These are phyloP conservation scores for Chloropicon primus DNA, from an alignment of 139 green algal species.

Conservation along the genomic window DNA sequence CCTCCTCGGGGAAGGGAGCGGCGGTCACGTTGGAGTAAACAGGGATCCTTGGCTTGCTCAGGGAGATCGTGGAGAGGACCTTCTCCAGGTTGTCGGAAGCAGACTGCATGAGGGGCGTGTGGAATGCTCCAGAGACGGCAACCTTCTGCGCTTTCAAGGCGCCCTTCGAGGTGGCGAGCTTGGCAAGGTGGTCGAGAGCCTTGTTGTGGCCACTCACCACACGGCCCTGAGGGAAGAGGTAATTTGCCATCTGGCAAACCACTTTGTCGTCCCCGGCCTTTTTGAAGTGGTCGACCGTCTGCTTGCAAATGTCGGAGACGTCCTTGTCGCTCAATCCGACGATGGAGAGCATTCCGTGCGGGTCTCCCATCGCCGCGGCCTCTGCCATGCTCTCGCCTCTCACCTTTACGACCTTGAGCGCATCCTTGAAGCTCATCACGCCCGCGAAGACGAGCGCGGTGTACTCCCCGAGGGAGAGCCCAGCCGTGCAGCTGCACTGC, in stretches of 20 bases:
- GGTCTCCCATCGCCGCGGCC: constrained; percentile 35
- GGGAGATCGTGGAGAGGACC: constrained; percentile 41
- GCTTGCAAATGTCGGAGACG: constrained; percentile 32
- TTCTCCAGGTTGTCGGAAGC: constrained; percentile 25
- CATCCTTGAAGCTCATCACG: constrained; percentile 75
- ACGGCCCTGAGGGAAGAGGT: constrained; percentile 66
- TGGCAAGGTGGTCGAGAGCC: constrained; percentile 41
- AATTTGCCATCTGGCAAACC: constrained; percentile 76
- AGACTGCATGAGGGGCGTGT: constrained; percentile 24
- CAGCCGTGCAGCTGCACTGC: constrained; percentile 34
- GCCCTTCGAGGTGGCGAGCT: constrained; percentile 38
- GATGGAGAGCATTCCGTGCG: constrained; percentile 80
- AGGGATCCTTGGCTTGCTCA: constrained; percentile 54
- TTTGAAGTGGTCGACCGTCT: neutral
- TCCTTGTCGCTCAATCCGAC: constrained; percentile 64
- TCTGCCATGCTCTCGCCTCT: constrained; percentile 67
- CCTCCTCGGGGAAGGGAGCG: constrained; percentile 32
- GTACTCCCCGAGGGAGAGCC: constrained; percentile 84
- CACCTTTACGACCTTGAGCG: constrained; percentile 73
- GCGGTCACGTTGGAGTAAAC: constrained; percentile 83
- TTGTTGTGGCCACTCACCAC: constrained; percentile 4
- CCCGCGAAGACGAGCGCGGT: constrained; percentile 73
- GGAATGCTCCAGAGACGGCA: constrained; percentile 79
- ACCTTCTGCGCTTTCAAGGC: constrained; percentile 62
- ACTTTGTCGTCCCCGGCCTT: constrained; percentile 12